phyloP scores from a whole-genome alignment of 345 rosid species.

The Citrus sp. region DNA sequence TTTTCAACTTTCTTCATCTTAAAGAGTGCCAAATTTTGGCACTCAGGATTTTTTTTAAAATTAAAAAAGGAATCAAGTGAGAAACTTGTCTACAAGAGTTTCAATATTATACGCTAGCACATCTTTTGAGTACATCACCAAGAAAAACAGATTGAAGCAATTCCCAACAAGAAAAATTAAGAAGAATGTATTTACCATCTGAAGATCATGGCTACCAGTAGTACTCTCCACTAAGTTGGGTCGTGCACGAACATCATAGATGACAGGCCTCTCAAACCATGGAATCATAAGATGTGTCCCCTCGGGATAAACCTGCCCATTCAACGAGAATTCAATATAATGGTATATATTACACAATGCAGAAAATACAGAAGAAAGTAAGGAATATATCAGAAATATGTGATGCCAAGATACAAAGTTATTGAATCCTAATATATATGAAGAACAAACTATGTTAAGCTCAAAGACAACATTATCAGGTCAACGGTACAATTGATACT shows the following conservation, averaged over 20 bases:
- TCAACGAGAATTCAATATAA: neutral
- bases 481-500: neutral
- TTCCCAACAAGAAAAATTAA: neutral
- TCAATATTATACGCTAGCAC: neutral
- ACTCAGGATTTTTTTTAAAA: neutral
- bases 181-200: slow-evolving; percentile 49
- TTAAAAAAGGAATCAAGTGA: neutral
- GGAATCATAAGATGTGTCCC: slow-evolving; percentile 95
- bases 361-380: neutral
- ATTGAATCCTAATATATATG: no score
- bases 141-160: neutral
- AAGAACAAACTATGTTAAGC: neutral
- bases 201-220: slow-evolving; percentile 96
- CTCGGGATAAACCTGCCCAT: slow-evolving; percentile 82
- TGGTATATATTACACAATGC: neutral
- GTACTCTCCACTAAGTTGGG: slow-evolving; percentile 88
- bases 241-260: slow-evolving; percentile 93
- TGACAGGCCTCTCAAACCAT: slow-evolving; percentile 88
- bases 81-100: neutral
- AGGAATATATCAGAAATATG: neutral
- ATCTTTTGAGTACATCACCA: neutral
- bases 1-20: neutral
- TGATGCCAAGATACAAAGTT: neutral
- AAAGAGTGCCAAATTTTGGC: neutral
- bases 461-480: neutral